Base-by-base conservation (phyloP, 2,329 filamentous ascomycete genomes). In the Sphaceloma murrayae region DNA sequence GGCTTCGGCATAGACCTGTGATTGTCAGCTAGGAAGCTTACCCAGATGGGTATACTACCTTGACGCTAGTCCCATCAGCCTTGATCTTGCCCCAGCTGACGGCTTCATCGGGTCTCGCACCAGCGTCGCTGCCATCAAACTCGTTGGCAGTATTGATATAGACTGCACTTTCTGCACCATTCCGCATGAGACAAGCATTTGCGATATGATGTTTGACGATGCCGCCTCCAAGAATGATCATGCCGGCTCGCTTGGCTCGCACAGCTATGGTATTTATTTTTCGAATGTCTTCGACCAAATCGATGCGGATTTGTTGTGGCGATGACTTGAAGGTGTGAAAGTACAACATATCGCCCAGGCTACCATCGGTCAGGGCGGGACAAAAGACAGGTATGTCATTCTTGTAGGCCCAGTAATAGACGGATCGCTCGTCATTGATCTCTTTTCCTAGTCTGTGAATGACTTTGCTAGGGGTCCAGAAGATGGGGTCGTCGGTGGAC, bases 21-120 rank as follows among this genome's bases (percentile, higher is more conserved):
- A 16, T 13, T 11, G 30, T 51, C 34, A 51, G 46, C 39, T 9
- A 11, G 31, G 18, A 7, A 7, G n/a, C n/a, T n/a, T 19, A 17
- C 24, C n/a, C 16, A 29, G 10, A 34, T 14, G 4, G 8, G 30
- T 18, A 42, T 21, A 58, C 68, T 53, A 61, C 85, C 78, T 96
- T 98, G 46, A 96, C 88, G 55, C 80, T 83, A 51, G 91, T 82
- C 1, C 82, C 91, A 43, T 81, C 84, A 31, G 80, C 72, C 64
- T 93, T 95, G 64, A 98, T 95, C 72, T 98, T 98, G 2, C 91
- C 91, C 91, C 91, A 98, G 50, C 88, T 95, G 11, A 98, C 85
- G 4, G 91, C 91, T 67, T 98, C 91, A 57, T 98, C 91, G 3
- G 91, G 91, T 45, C 91, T 73, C 3, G 91, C 91, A 1, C 91